Conservation (phyloP, 805 yeast genomes). For the Candida silvatica region DNA sequence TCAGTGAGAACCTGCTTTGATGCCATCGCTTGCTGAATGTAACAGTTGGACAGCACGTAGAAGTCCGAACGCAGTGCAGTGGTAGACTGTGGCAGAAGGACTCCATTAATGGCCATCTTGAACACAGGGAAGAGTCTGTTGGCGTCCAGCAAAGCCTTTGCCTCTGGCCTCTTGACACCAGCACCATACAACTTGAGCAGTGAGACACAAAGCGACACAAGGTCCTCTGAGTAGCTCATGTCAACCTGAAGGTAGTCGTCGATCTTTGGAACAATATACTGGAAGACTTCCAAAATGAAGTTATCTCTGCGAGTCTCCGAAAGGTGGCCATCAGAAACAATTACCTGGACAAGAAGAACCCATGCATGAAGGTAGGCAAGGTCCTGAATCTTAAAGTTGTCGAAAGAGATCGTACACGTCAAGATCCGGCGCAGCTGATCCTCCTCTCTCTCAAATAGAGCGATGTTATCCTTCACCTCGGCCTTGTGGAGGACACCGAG, state of each 20-base stretch:
- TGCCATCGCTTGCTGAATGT: constrained; percentile 40
- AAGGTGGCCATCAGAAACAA: constrained; percentile 55
- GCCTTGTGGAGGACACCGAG: constrained; percentile 17
- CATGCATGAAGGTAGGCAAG: constrained; percentile 67
- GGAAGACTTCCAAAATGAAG: constrained; percentile 71
- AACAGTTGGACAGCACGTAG: constrained; percentile 64
- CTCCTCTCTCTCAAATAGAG: constrained; percentile 16
- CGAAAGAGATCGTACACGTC: constrained; percentile 36
- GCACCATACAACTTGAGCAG: constrained; percentile 45
- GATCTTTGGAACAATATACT: constrained; percentile 65
- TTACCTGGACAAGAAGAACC: constrained; percentile 70
- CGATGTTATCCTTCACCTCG: constrained; percentile 9
- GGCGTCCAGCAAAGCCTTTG: constrained; percentile 31
- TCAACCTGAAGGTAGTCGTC: constrained; percentile 66
- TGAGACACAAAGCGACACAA: constrained; percentile 68
- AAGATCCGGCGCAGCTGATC: constrained; percentile 28
- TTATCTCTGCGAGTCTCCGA: constrained; percentile 37
- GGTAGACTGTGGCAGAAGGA: constrained; percentile 61
- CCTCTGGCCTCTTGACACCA: constrained; percentile 20
- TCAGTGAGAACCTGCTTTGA: constrained; percentile 32
- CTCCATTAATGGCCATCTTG: constrained; percentile 65
- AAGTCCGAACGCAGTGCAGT: constrained; percentile 67
- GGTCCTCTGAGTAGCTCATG: constrained; percentile 59
- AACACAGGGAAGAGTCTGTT: constrained; percentile 57
- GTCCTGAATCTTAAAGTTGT: constrained; percentile 43